Evolutionary conservation across 768 basidiomycete species (phyloP), one percentile per base, ranked within the genome.

Genomic region (Ephemerocybe angulata): DNA sequence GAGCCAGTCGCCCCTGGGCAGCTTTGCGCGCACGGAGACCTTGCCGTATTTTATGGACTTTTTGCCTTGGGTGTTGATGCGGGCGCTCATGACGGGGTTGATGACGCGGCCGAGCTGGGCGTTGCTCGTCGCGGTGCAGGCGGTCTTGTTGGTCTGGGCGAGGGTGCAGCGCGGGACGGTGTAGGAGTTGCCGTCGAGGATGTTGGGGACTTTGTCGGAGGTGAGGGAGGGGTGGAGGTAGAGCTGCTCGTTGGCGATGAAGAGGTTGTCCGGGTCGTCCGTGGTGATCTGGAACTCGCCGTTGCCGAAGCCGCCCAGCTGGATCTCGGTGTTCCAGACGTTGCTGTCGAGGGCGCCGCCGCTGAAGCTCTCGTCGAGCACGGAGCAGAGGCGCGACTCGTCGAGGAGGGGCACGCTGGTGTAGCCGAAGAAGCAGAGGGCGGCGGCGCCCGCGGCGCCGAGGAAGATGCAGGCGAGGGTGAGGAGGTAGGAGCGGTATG

Each of bases 211-310:
- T 31, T 70, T 68, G 62, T 88, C 84, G 1, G 82, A 76, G 0
- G 90, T 90, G 53, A 93, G 77, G 8, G 91, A 92, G 1, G 93
- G 92, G 40, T 85, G 78, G 63, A 95, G 80, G 70, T 91, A 93
- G 33, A 94, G 81, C 53, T 82, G 74, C 5, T 80, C 81, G 67
- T 91, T 77, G 40, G 77, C 68, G 40, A 92, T 70, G 67, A 81
- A 90, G 3, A 86, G 78, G 63, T 89, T 90, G 63, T 80, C 82
- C 13, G 74, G 55, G 1, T 76, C 76, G 10, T 67, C 62, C 1
- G 88, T 88, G 2, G 88, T 83, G 81, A 91, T 90, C 65, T 93
- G 82, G 67, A 94, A 94, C 60, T 90, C 83, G 15, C 78, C 80
- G 54, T 86, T 87, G 78, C 88, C 89, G 63, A 86, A 93, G 1